Conservation (phyloP, 2,329 filamentous ascomycete genomes). For the Pestalotiopsis sp. region DNA sequence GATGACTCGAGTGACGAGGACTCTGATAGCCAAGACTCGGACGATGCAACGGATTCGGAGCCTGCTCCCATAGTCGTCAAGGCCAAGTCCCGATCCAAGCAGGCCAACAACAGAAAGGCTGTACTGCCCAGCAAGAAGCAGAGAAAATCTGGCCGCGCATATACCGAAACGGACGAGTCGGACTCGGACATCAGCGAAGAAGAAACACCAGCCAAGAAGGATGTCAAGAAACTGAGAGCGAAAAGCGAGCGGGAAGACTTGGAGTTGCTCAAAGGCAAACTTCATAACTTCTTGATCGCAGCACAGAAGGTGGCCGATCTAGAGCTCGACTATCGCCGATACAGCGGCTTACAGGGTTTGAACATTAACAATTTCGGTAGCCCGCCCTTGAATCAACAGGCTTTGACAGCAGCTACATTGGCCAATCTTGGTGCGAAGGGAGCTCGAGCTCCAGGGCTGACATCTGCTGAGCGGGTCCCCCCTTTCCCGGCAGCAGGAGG, state of each 20-base stretch:
- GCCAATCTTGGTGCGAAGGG: background rate
- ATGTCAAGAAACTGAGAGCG: too few species aligned
- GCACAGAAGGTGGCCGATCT: too few species aligned
- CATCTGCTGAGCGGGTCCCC: background rate
- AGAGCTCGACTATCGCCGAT: background rate
- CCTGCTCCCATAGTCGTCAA: background rate
- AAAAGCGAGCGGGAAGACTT: too few species aligned
- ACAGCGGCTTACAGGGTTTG: background rate
- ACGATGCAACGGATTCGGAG: background rate
- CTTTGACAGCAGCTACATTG: background rate
- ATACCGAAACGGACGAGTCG: constrained; percentile 19
- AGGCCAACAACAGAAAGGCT: constrained; percentile 30
- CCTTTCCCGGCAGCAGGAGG: background rate
- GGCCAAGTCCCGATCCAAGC: background rate
- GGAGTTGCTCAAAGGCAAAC: too few species aligned
- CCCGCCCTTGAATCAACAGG: background rate
- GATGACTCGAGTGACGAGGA: constrained; percentile 11
- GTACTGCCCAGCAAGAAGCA: constrained; percentile 30
- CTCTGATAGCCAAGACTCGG: constrained; percentile 8
- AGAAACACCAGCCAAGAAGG: background rate
- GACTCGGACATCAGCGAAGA: background rate
- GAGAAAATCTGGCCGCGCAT: constrained; percentile 20
- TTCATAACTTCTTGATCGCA: too few species aligned
- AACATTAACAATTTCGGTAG: background rate
- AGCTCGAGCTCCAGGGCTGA: background rate